These are phyloP conservation scores for Colletotrichum costaricense DNA, from an alignment of 2,329 filamentous ascomycete genomes.

Conservation along the genomic window DNA sequence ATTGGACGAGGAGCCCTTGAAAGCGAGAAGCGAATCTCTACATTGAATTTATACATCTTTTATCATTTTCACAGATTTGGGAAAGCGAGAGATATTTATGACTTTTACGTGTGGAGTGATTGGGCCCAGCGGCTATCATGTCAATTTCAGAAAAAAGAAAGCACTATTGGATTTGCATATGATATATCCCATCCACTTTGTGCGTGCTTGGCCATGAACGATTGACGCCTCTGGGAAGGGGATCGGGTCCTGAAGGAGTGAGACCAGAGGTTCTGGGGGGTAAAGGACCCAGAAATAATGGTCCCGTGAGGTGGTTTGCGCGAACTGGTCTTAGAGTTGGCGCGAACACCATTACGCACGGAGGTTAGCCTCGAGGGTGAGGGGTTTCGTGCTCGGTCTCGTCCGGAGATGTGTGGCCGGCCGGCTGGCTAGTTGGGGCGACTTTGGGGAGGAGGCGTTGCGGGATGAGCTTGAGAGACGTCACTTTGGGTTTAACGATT, in stretches of 20 bases:
- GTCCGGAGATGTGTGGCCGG: background rate
- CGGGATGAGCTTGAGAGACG: background rate
- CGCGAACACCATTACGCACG: constrained; percentile 17
- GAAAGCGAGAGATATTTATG: constrained; percentile 4
- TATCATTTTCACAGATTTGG: background rate
- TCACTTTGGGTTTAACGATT: too few relatives aligned
- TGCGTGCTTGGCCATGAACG: background rate
- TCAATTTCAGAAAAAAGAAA: background rate
- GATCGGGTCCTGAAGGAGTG: background rate
- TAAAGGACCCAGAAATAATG: background rate
- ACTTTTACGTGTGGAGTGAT: background rate
- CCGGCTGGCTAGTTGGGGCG: background rate
- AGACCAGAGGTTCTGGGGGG: background rate
- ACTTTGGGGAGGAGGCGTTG: background rate
- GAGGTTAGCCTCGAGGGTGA: background rate
- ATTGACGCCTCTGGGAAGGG: background rate
- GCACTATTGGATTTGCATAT: background rate
- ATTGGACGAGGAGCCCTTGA: constrained; percentile 19
- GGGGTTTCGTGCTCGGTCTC: background rate
- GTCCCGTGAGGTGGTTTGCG: constrained; percentile 6
- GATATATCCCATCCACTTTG: background rate
- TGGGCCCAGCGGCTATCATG: background rate
- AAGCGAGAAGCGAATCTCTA: constrained; percentile 18
- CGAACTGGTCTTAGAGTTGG: constrained; percentile 5
- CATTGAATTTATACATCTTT: background rate